These are phyloP conservation scores for Backusella sp. DNA, from an alignment of 192 early-diverging fungal species.

Conservation along the genomic window DNA sequence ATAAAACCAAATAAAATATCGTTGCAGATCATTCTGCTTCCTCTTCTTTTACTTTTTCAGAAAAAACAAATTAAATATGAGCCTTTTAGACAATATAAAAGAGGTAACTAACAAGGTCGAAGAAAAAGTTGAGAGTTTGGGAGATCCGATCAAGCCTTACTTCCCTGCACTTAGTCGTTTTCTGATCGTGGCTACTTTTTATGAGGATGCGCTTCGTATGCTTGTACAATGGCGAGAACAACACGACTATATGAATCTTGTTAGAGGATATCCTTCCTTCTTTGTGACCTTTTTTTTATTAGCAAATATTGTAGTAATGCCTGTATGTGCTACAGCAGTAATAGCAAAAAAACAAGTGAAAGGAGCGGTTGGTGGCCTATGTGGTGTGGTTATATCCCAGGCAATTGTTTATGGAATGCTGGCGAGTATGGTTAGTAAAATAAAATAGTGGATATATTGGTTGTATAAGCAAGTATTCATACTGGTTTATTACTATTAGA, in stretches of 20 bases:
- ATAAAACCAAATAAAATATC: neutral
- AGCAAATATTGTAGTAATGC: constrained; percentile 80
- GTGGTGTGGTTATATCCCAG: constrained; percentile 81
- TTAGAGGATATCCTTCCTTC: constrained; percentile 76
- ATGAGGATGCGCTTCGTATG: constrained; percentile 91
- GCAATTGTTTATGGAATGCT: constrained; percentile 92
- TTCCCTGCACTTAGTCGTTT: constrained; percentile 88
- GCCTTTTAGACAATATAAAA: neutral
- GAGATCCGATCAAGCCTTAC: constrained; percentile 83
- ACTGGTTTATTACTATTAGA: neutral
- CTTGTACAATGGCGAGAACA: constrained; percentile 89
- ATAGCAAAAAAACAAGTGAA: constrained; percentile 80
- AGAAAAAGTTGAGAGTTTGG: constrained; percentile 56
- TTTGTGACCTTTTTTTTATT: constrained; percentile 79
- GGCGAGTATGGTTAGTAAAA: constrained; percentile 64
- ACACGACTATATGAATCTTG: constrained; percentile 77
- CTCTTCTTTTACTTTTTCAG: neutral
- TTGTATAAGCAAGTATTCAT: neutral
- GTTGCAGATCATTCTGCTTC: neutral
- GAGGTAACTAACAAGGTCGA: neutral
- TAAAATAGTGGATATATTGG: neutral
- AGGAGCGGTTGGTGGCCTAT: constrained; percentile 78
- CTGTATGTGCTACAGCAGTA: constrained; percentile 74
- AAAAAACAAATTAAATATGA: neutral
- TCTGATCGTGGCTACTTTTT: constrained; percentile 93